Evolutionary conservation across 1,139 yeast species (phyloP).

Genomic region (Candida neerlandica): DNA sequence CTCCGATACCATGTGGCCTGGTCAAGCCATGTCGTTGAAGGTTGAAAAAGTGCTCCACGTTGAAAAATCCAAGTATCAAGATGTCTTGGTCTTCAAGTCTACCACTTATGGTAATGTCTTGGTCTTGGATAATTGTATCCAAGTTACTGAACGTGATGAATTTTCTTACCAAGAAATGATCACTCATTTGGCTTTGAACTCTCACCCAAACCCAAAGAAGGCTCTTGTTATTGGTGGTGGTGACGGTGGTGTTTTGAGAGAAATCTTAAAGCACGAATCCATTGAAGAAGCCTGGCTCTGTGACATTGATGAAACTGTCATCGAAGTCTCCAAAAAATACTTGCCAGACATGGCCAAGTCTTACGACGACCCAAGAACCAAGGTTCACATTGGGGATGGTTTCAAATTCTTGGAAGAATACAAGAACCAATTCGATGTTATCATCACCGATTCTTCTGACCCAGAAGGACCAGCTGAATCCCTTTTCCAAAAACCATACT

Average conservation of each 20-base stretch:
- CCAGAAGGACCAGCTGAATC: constrained; percentile 97
- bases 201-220: constrained; percentile 87
- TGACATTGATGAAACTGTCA: constrained; percentile 91
- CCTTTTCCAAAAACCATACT: constrained; percentile 84
- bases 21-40: constrained; percentile 86
- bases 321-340: constrained; percentile 76
- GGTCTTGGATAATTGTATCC: constrained; percentile 88
- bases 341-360: constrained; percentile 83
- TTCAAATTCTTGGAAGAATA: constrained; percentile 83
- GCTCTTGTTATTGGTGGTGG: constrained; percentile 96
- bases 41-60: constrained; percentile 82
- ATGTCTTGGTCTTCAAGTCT: constrained; percentile 83
- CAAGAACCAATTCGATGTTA: constrained; percentile 76
- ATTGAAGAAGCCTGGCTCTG: constrained; percentile 87
- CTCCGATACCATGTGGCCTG: constrained; percentile 92
- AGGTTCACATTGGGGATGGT: constrained; percentile 86
- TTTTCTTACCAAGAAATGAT: constrained; percentile 96
- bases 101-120: constrained; percentile 88
- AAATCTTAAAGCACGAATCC: constrained; percentile 80
- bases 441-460: constrained; percentile 92
- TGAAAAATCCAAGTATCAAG: constrained; percentile 84
- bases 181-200: constrained; percentile 83
- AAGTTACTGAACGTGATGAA: constrained; percentile 93
- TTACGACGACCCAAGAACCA: constrained; percentile 78
- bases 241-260: constrained; percentile 95